Evolutionary conservation across 1,284 basidiomycete genomes (phyloP).

Genomic region (Schizopora paradoxa): DNA sequence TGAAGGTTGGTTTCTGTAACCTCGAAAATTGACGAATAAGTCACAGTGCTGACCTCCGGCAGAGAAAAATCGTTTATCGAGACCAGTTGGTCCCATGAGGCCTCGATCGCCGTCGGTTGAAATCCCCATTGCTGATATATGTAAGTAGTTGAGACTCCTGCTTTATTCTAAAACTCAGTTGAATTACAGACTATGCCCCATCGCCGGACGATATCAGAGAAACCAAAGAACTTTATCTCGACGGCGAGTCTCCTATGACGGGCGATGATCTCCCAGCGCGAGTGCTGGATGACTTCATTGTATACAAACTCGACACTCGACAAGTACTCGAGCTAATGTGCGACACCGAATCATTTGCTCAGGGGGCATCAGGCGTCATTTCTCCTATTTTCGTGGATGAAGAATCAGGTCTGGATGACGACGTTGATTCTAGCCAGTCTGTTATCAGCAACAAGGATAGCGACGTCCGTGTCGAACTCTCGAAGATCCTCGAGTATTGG

Average conservation of each 20-base stretch:
- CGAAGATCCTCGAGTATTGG: slow-evolving; percentile 40
- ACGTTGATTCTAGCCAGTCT: slow-evolving; percentile 15
- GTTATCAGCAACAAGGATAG: slow-evolving; percentile 14
- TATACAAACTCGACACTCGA: slow-evolving; percentile 10
- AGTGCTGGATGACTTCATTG: slow-evolving; percentile 7
- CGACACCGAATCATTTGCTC: neutral
- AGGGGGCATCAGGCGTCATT: slow-evolving; percentile 8
- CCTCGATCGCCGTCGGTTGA: too few relatives aligned
- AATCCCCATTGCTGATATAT: too few relatives aligned
- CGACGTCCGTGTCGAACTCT: slow-evolving; percentile 33
- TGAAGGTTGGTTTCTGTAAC: too few relatives aligned
- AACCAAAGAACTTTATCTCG: neutral
- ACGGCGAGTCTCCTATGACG: neutral
- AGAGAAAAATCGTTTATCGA: too few relatives aligned
- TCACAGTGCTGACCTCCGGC: too few relatives aligned
- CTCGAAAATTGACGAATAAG: too few relatives aligned
- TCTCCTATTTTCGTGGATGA: slow-evolving; percentile 25
- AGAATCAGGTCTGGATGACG: slow-evolving; percentile 22
- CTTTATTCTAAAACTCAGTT: too few relatives aligned
- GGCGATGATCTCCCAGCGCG: slow-evolving; percentile 23
- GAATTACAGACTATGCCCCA: neutral
- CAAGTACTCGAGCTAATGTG: neutral
- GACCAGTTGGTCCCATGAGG: too few relatives aligned
- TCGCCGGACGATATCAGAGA: neutral
- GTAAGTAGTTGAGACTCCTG: too few relatives aligned